These are phyloP conservation scores for Daedaleopsis sinensis DNA, from an alignment of 768 basidiomycete genomes.

Conservation along the genomic window DNA sequence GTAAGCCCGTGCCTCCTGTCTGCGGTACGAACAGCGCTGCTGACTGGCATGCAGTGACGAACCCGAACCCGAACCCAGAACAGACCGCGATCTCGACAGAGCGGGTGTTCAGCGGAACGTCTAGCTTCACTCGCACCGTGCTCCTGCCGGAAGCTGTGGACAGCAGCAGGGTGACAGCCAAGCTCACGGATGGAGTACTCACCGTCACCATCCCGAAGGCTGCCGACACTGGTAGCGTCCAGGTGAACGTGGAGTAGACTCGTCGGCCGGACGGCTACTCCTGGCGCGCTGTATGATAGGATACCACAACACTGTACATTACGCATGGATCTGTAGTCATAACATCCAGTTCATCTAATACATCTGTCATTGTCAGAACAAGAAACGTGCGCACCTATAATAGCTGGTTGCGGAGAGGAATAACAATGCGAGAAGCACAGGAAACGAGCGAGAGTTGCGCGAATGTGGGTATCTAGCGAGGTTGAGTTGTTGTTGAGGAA, in stretches of 20 bases:
- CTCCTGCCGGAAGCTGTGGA: conserved; percentile 72
- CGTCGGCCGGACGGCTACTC: not conserved
- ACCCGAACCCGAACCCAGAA: conserved; percentile 16
- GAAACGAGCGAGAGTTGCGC: not conserved
- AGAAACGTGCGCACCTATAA: not conserved
- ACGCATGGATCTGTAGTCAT: conserved; percentile 1
- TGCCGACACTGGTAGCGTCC: conserved; percentile 57
- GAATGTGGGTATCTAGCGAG: not conserved
- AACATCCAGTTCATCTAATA: not conserved
- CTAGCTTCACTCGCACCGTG: conserved; percentile 68
- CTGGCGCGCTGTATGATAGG: conserved; percentile 7
- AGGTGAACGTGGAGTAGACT: conserved; percentile 44
- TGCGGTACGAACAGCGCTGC: conserved; percentile 8
- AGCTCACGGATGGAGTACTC: conserved; percentile 70
- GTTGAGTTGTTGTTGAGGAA: conserved; percentile 8
- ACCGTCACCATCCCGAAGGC: conserved; percentile 62
- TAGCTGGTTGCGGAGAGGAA: not conserved
- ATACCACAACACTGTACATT: conserved; percentile 15
- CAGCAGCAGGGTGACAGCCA: conserved; percentile 58
- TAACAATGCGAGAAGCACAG: not conserved
- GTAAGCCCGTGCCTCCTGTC: conserved; percentile 23
- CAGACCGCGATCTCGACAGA: conserved; percentile 59
- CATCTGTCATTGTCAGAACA: not conserved
- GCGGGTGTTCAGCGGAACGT: conserved; percentile 56
- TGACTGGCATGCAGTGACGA: not conserved